Percentiles rank a stretch among this genome's conserved stretches.
Conservation (phyloP, 495 filamentous ascomycete species). For the Tuber indicum region DNA sequence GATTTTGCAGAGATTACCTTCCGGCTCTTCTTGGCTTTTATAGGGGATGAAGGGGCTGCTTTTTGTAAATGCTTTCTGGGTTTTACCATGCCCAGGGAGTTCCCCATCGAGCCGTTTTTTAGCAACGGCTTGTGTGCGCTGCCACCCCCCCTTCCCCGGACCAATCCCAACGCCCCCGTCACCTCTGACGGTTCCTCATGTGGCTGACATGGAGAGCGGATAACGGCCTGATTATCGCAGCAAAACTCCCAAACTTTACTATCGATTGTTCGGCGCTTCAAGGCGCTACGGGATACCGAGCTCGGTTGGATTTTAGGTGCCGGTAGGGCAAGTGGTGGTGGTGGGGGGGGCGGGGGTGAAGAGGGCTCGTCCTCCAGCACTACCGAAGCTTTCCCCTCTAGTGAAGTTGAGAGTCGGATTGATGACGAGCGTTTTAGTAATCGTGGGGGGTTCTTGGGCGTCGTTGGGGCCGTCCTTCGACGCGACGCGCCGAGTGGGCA, state of each 20-base stretch:
- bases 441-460: constrained; percentile 22
- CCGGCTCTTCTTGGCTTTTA: constrained; percentile 26
- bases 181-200: constrained; percentile 32
- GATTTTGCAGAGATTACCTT: constrained; percentile 27
- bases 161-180: constrained; percentile 33
- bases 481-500: constrained; percentile 3
- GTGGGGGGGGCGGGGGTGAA: constrained; percentile 13
- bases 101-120: not conserved
- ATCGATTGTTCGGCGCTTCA: constrained; percentile 28
- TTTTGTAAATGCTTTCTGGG: constrained; percentile 5
- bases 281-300: constrained; percentile 18
- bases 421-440: constrained; percentile 37
- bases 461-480: constrained; percentile 31
- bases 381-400: constrained; percentile 41
- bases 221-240: constrained; percentile 40
- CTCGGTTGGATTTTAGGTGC: constrained; percentile 21
- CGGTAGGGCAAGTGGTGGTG: constrained; percentile 15
- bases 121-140: not conserved
- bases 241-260: constrained; percentile 42
- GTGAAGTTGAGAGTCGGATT: constrained; percentile 36
- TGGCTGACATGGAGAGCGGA: constrained; percentile 28
- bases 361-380: constrained; percentile 31
- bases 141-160: constrained; percentile 23
- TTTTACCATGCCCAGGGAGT: not conserved
- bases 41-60: constrained; percentile 17